phyloP scores from a whole-genome alignment of 495 filamentous ascomycete genomes.

The Letharia lupina region DNA sequence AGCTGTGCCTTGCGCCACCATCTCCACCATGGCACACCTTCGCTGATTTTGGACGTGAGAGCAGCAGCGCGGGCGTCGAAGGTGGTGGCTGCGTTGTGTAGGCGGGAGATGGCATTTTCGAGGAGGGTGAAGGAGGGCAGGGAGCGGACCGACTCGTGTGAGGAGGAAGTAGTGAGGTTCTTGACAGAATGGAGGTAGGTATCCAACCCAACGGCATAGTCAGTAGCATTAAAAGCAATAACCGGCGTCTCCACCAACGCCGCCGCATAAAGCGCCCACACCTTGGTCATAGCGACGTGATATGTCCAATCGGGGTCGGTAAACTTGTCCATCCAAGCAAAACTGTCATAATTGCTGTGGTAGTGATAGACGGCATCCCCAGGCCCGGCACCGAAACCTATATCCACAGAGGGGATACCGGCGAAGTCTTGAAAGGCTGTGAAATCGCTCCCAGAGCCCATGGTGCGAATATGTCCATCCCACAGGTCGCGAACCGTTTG shows the following conservation, averaged over 20 bases:
- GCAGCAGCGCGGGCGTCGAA: constrained; percentile 50
- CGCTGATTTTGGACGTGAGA: constrained; percentile 40
- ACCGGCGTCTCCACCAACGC: constrained; percentile 41
- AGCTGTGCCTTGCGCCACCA: constrained; percentile 61
- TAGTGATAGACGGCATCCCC: constrained; percentile 60
- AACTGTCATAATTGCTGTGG: constrained; percentile 71
- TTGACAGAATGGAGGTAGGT: constrained; percentile 48
- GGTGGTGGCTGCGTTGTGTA: constrained; percentile 38
- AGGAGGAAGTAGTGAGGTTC: constrained; percentile 32
- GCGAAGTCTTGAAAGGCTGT: constrained; percentile 68
- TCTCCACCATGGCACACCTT: constrained; percentile 65
- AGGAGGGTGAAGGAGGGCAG: constrained; percentile 37
- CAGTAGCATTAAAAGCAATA: constrained; percentile 40
- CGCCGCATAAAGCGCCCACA: constrained; percentile 46
- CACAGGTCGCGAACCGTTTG: constrained; percentile 62
- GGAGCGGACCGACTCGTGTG: constrained; percentile 22
- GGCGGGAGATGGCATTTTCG: constrained; percentile 39
- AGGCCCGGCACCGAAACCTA: constrained; percentile 43
- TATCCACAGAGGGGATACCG: constrained; percentile 56
- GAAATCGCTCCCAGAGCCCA: constrained; percentile 66
- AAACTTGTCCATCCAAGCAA: constrained; percentile 65
- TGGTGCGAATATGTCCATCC: constrained; percentile 52
- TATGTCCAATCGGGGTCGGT: constrained; percentile 55
- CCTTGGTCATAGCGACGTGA: constrained; percentile 51
- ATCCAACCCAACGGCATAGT: constrained; percentile 38